Base-by-base conservation (phyloP, 176 grass and related monocot species). In the Zoysia pacifica region DNA sequence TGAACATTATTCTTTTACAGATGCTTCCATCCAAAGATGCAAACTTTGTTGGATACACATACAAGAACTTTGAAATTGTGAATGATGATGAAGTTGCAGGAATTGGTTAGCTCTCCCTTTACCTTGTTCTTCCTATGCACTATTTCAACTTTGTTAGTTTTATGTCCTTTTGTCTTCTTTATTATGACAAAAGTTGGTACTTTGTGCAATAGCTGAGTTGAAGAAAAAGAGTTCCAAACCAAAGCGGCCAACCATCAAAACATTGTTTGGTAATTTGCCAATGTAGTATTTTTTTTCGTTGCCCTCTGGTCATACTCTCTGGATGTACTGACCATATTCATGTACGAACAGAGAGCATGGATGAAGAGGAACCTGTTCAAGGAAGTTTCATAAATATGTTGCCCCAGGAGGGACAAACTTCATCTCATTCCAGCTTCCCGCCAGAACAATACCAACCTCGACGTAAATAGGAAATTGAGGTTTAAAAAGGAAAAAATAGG, bases 21-120 rank as follows among this genome's bases (percentile, higher is more conserved):
- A 99, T 99, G 97, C 97, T 99, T 88, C 88, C 93, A n/a, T 96
- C 97, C 15, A 99, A 99, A 75, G 97, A 99, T 82, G 88, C 86
- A 41, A 99, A 99, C 62, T 99, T 99, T 77, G 97, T 95, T 87
- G 97, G 97, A 71, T 99, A 99, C 72, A 99, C 97, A 2, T 99
- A 99, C 79, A 99, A 99, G 62, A 99, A 99, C 79, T 99, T 99
- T 19, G 97, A 99, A 89, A 99, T 99, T 84, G 90, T 99, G 45
- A 98, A 91, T 78, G 92, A 99, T 48, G 83, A 95, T 75, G 88
- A 99, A 82, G 93, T 95, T 85, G 86, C 90, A 56, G 96, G 96
- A 67, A 89, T 99, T 81, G 96, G 96, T 99, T 90, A 75, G 82
- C 52, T 38, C 47, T 40, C 70, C 4, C 20, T 72, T 63, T 20